phyloP scores from a whole-genome alignment of 2,329 filamentous ascomycete genomes.

The Cytospora chrysosperma region DNA sequence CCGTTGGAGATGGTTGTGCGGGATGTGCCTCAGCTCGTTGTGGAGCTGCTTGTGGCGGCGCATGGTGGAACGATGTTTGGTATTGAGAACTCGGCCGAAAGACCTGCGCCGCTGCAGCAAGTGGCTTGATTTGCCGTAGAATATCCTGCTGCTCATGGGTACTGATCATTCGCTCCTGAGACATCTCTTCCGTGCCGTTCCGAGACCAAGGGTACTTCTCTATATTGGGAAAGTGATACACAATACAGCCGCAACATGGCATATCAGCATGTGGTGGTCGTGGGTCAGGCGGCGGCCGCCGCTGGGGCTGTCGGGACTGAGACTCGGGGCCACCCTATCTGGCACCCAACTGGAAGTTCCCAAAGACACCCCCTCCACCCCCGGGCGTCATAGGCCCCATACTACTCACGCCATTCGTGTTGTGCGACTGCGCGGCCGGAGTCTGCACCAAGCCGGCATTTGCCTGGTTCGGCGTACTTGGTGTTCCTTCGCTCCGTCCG shows the following conservation, averaged over 20 bases:
- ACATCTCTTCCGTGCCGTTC: neutral
- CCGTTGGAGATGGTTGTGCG: neutral
- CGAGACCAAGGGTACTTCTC: neutral
- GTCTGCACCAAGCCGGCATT: constrained; percentile 49
- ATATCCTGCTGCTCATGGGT: neutral
- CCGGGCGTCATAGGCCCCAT: constrained; percentile 78
- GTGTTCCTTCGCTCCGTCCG: constrained; percentile 50
- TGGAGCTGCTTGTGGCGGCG: neutral
- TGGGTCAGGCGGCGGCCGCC: neutral
- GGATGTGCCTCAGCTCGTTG: neutral
- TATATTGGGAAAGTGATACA: neutral
- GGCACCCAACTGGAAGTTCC: constrained; percentile 60
- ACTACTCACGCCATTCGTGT: constrained; percentile 53
- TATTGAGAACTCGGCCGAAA: neutral
- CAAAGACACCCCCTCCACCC: constrained; percentile 72
- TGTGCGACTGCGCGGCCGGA: constrained; percentile 49
- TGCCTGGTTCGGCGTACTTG: constrained; percentile 64
- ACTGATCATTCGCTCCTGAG: neutral
- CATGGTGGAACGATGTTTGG: neutral
- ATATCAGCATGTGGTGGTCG: neutral
- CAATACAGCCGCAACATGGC: neutral
- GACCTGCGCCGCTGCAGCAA: neutral
- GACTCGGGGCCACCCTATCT: constrained; percentile 18
- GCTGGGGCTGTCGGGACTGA: neutral
- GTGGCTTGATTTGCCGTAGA: neutral